Evolutionary conservation across 2,329 filamentous ascomycete genomes (phyloP).

Genomic region (Hymenoscyphus fructigenus): DNA sequence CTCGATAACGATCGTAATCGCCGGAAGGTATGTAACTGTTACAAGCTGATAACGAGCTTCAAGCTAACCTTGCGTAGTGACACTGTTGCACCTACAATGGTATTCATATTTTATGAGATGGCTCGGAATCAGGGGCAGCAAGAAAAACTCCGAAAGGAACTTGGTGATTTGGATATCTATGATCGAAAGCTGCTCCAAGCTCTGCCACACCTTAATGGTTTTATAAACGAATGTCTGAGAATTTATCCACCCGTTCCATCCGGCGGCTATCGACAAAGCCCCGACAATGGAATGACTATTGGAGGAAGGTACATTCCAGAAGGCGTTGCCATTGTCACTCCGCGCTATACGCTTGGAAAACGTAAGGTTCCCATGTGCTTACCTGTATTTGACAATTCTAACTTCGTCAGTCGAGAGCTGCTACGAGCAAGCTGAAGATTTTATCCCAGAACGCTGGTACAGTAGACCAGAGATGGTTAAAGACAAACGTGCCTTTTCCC

Average conservation of each 20-base stretch:
- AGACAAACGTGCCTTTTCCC: not conserved
- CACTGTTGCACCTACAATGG: constrained; percentile 1
- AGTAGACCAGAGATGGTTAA: not conserved
- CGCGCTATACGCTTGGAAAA: constrained; percentile 6
- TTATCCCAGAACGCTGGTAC: constrained; percentile 14
- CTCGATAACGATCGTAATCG: not conserved
- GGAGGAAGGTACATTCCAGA: constrained; percentile 12
- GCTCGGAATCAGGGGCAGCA: not conserved
- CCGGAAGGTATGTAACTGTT: constrained; percentile 8
- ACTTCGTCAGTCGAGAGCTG: not conserved
- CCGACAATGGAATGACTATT: constrained; percentile 9
- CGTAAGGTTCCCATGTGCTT: not conserved
- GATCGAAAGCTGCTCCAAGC: not conserved
- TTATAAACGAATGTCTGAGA: constrained; percentile 34
- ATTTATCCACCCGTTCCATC: constrained; percentile 19
- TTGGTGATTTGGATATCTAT: not conserved
- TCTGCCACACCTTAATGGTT: constrained; percentile 36
- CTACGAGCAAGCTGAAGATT: not conserved
- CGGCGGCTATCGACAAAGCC: constrained; percentile 8
- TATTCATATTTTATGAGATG: not conserved
- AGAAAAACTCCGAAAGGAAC: constrained; percentile 2
- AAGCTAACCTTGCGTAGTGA: not conserved
- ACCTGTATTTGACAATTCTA: not conserved
- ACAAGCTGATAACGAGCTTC: not conserved
- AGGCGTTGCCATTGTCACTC: not conserved